Base-by-base conservation (phyloP, 2,329 filamentous ascomycete genomes). In the Gaeumannomyces tritici region DNA sequence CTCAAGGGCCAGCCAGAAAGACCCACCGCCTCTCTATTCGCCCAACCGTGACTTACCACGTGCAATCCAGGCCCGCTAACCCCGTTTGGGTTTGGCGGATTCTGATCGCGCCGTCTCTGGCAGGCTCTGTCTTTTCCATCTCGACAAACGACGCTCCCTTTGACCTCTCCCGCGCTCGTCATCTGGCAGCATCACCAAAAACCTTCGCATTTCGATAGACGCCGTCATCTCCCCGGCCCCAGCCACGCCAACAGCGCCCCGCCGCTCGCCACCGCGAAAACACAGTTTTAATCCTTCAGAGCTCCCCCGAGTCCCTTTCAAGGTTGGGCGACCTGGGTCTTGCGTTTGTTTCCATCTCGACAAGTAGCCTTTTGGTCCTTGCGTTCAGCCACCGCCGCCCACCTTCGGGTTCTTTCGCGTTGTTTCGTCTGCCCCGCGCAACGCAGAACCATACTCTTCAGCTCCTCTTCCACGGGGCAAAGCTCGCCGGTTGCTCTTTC, bases 41-140 rank as follows among this genome's bases (percentile, higher is more conserved):
- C 57, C 64, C 64, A 65, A 62, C 67, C 63, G 66, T 66, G 65
- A 65, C 66, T 61, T 57, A 65, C 65, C 66, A 67, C 67, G 67
- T 68, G 67, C 66, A 56, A 29, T 3, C 24, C 5, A 0, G 29
- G 29, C 6, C 11, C 21, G 29, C 55, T 62, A 64, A 31, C 42
- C 57, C 13, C 9, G 12, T 61, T 28, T 12, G 3, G 29, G 54
- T 3, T 18, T 57, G 21, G 60, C 31, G 55, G 21, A 61, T 33
- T 24, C 24, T 57, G 51, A 21, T 55, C 35, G 60, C 60, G 33
- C 54, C 26, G 54, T 42, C 26, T 57, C 60, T 51, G 60, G 55
- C 57, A 61, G 60, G 33, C 54, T 61, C 28, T 56, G 35, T 9
- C 33, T 63, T 51, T 57, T 55, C 60, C 33, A 21, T 24, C 42